A percentile compares a stretch with the other conserved stretches of the same genome.
Evolutionary conservation across 768 basidiomycete species (phyloP).

Genomic region (Naematelia aurantialba): DNA sequence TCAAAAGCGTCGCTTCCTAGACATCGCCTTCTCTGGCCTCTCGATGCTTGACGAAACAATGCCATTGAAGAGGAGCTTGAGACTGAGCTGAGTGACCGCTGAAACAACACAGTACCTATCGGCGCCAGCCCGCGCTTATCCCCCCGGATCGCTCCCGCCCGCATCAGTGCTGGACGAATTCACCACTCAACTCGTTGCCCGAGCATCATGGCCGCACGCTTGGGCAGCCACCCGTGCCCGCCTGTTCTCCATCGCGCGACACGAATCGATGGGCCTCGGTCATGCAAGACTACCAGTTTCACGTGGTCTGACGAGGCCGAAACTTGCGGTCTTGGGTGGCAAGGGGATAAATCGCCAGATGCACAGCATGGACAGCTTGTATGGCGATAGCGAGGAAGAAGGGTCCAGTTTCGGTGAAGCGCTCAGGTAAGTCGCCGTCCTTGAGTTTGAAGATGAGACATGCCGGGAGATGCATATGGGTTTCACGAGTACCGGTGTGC

Average conservation of each 20-base stretch:
- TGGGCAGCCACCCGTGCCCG: constrained; percentile 22
- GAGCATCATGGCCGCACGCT: constrained; percentile 18
- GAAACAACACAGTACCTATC: constrained; percentile 14
- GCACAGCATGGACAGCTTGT: constrained; percentile 15
- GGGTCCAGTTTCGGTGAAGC: constrained; percentile 8
- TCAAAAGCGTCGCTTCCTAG: too few relatives aligned
- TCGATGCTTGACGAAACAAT: too few relatives aligned
- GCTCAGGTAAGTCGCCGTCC: constrained; percentile 9
- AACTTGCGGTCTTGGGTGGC: constrained; percentile 12
- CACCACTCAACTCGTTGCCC: constrained; percentile 21
- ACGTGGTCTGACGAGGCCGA: constrained; percentile 1
- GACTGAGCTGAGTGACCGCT: background rate
- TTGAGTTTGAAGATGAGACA: background rate
- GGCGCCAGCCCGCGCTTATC: constrained; percentile 26
- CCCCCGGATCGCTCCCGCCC: constrained; percentile 30
- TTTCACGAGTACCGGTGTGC: too few relatives aligned
- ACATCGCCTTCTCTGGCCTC: too few relatives aligned
- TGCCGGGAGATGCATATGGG: too few relatives aligned
- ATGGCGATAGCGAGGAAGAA: constrained; percentile 9
- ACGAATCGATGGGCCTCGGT: constrained; percentile 9
- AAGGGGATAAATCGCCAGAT: constrained; percentile 15
- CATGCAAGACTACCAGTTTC: background rate
- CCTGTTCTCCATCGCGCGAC: constrained; percentile 24
- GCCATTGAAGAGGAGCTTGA: too few relatives aligned
- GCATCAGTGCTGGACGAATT: constrained; percentile 28